Evolutionary conservation across 768 basidiomycete genomes (phyloP), one percentile per base, ranked within the genome.

Genomic region (Erythrobasidium yunnanense): DNA sequence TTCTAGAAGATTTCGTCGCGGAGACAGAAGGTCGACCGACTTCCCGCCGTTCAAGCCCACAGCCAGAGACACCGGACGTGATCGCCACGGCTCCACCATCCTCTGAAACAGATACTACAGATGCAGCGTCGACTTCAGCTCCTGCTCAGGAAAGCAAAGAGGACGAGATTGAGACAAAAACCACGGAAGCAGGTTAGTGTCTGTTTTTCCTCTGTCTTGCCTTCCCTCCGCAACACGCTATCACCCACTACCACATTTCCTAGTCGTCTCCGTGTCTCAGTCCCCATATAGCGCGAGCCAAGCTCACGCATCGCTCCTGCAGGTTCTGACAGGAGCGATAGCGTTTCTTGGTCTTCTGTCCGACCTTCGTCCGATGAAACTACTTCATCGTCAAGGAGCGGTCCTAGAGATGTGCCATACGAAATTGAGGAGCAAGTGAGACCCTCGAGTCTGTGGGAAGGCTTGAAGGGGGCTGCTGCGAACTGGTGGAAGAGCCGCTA

Each of bases 1-100:
- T 96, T 67, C 76, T 97, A 45, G 84, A 97, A 77, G 83, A 84
- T 69, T 97, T 87, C 73, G 93, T 89, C 20, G 87, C 91, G 74
- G 92, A 96, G 71, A 81, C 88, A n/a, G 91, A 95, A 77, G 89
- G 87, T 65, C 81, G 80, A 46, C 34, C 56, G 25, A 58, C 56
- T 42, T 42, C 38, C n/a, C 38, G 38, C 38, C 38, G n/a, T 42
- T 42, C 38, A 11, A 42, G 11, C 38, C 38, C 38, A 42, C 38
- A 11, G 38, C 38, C 38, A n/a, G n/a, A n/a, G n/a, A n/a, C n/a
- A n/a, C n/a, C n/a, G n/a, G n/a, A n/a, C n/a, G n/a, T n/a, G n/a
- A n/a, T n/a, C n/a, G n/a, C n/a, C n/a, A n/a, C n/a, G n/a, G n/a
- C n/a, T n/a, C n/a, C n/a, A n/a, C n/a, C n/a, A n/a, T n/a, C n/a